Percentiles rank a stretch among this genome's conserved stretches.
phyloP scores from a whole-genome alignment of 208 protist species.

The Trypanosoma vivax region DNA sequence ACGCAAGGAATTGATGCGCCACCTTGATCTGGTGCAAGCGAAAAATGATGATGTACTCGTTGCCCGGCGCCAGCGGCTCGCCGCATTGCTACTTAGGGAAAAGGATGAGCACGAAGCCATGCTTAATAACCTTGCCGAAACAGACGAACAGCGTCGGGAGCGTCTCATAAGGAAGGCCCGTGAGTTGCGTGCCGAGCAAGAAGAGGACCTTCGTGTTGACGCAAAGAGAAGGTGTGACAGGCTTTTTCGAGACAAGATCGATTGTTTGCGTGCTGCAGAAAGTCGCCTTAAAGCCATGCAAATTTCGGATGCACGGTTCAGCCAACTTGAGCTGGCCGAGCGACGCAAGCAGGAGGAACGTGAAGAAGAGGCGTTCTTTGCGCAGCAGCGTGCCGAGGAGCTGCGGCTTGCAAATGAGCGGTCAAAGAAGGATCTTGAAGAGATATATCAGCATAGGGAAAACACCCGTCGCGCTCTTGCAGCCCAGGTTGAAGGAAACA shows the following conservation, averaged over 20 bases:
- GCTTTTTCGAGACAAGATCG: conserved; percentile 75
- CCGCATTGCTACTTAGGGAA: conserved; percentile 58
- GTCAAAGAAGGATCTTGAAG: conserved; percentile 55
- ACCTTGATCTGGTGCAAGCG: conserved; percentile 69
- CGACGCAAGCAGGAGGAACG: conserved; percentile 32
- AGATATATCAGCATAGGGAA: conserved; percentile 32
- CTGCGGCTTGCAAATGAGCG: conserved; percentile 55
- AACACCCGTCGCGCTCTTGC: conserved; percentile 47
- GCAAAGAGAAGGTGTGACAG: conserved; percentile 49
- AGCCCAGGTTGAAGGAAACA: conserved; percentile 70
- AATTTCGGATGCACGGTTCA: conserved; percentile 58
- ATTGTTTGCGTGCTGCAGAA: conserved; percentile 72
- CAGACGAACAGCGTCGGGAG: conserved; percentile 80
- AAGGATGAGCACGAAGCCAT: conserved; percentile 56
- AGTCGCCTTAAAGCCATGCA: conserved; percentile 84
- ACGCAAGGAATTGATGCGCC: conserved; percentile 43
- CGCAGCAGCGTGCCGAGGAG: conserved; percentile 63
- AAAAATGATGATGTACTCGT: conserved; percentile 75
- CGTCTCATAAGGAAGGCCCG: conserved; percentile 67
- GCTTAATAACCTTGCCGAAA: conserved; percentile 63
- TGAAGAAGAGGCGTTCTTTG: conserved; percentile 58
- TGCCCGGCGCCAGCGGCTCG: conserved; percentile 60
- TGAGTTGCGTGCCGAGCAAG: conserved; percentile 55
- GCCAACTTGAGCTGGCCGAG: conserved; percentile 49
- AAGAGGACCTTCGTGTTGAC: conserved; percentile 46